These are phyloP conservation scores for Neurospora tetraspora DNA, from an alignment of 495 filamentous ascomycete genomes.

Conservation along the genomic window DNA sequence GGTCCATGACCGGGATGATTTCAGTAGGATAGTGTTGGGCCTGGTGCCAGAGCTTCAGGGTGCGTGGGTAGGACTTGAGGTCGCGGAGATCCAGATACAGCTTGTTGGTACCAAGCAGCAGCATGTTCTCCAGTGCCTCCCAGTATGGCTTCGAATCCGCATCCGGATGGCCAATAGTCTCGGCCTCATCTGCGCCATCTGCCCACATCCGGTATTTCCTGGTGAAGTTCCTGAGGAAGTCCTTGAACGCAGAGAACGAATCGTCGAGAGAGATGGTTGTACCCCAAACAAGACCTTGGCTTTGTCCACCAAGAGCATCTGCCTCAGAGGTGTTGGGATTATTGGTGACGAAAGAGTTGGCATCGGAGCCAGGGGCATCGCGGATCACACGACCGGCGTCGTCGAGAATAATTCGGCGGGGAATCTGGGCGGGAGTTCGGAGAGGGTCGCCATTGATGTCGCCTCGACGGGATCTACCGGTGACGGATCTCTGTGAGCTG, in stretches of 20 bases:
- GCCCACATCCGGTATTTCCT: constrained; percentile 87
- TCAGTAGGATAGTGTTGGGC: constrained; percentile 86
- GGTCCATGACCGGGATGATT: constrained; percentile 94
- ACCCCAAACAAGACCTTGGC: constrained; percentile 86
- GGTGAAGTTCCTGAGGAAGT: constrained; percentile 82
- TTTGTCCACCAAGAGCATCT: constrained; percentile 70
- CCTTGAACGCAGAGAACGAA: constrained; percentile 75
- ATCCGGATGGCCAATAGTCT: constrained; percentile 53
- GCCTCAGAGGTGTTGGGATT: constrained; percentile 88
- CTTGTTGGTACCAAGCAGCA: constrained; percentile 67
- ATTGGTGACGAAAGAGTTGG: constrained; percentile 74
- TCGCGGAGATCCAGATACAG: constrained; percentile 85
- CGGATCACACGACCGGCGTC: constrained; percentile 64
- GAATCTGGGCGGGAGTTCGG: constrained; percentile 51
- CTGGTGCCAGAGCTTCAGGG: constrained; percentile 90
- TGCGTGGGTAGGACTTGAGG: constrained; percentile 86
- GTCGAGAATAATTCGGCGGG: constrained; percentile 70
- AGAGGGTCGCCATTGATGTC: constrained; percentile 74
- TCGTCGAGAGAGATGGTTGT: constrained; percentile 92
- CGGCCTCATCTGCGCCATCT: constrained; percentile 68
- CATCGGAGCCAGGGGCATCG: constrained; percentile 56
- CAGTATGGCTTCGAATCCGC: constrained; percentile 69
- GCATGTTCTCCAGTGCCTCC: constrained; percentile 81
- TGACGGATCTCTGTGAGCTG: constrained; percentile 46
- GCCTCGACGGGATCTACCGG: constrained; percentile 55